Evolutionary conservation across 805 yeast species (phyloP).

Genomic region (Kazachstania psychrophila): DNA sequence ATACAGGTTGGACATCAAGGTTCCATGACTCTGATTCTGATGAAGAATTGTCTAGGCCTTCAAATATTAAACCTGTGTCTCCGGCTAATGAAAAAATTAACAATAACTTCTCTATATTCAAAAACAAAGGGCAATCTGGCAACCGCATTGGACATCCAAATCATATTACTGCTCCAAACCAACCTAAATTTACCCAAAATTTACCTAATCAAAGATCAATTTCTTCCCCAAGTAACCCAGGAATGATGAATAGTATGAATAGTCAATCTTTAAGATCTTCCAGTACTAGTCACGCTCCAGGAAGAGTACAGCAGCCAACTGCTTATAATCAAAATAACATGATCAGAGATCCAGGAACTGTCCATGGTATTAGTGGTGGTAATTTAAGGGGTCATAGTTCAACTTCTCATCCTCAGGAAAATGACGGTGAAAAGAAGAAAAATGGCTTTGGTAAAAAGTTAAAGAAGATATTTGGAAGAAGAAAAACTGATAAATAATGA

Average conservation of each 20-base stretch:
- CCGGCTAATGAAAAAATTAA: constrained; percentile 3
- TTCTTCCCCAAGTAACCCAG: neutral
- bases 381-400: neutral
- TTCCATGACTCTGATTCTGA: constrained; percentile 61
- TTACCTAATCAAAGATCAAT: neutral
- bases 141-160: constrained; percentile 2
- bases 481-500: constrained; percentile 10
- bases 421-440: constrained; percentile 26
- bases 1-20: constrained; percentile 34
- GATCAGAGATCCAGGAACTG: neutral
- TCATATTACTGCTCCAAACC: neutral
- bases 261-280: neutral
- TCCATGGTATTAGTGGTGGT: neutral
- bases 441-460: constrained; percentile 31
- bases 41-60: constrained; percentile 31
- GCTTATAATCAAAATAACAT: neutral
- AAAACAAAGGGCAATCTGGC: constrained; percentile 7
- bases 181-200: neutral
- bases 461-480: constrained; percentile 35
- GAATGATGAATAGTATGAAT: too few relatives aligned
- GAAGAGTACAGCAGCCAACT: neutral
- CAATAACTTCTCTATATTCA: constrained; percentile 16
- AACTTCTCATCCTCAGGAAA: constrained; percentile 12
- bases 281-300: neutral
- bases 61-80: neutral